Percentiles rank a stretch among this genome's conserved stretches.
phyloP scores from a whole-genome alignment of 1,284 basidiomycete species.

The Rhodotorula mucilaginosa region DNA sequence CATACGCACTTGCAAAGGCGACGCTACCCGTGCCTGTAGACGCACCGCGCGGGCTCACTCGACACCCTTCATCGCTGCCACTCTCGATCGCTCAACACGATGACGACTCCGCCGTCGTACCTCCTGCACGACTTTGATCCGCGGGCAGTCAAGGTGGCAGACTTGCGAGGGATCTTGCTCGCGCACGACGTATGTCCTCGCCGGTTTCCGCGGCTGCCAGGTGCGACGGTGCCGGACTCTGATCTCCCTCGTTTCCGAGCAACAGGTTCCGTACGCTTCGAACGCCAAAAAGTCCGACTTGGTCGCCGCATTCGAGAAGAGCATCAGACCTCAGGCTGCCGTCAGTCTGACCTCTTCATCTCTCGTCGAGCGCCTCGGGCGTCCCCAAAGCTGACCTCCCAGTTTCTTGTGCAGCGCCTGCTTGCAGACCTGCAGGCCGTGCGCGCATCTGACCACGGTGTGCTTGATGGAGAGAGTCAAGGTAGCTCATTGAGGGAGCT shows the following conservation, averaged over 20 bases:
- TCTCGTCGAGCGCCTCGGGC: neutral
- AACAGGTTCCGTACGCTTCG: slow-evolving; percentile 58
- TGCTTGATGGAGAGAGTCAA: slow-evolving; percentile 35
- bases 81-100: slow-evolving; percentile 3
- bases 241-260: neutral
- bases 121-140: slow-evolving; percentile 82
- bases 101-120: slow-evolving; percentile 48
- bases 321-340: slow-evolving; percentile 64
- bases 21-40: too few relatives aligned
- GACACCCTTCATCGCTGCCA: neutral
- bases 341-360: slow-evolving; percentile 46
- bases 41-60: too few relatives aligned
- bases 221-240: neutral
- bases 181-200: slow-evolving; percentile 67
- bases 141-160: slow-evolving; percentile 69
- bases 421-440: slow-evolving; percentile 16
- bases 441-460: slow-evolving; percentile 32
- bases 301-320: slow-evolving; percentile 71
- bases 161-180: slow-evolving; percentile 74
- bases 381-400: neutral
- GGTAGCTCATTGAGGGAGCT: slow-evolving; percentile 34
- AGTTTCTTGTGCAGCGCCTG: slow-evolving; percentile 14
- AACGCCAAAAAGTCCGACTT: slow-evolving; percentile 83
- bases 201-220: too few relatives aligned
- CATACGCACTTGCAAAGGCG: too few relatives aligned